Base-by-base conservation (phyloP, 2,329 filamentous ascomycete species). In the Xylariaceae sp. region DNA sequence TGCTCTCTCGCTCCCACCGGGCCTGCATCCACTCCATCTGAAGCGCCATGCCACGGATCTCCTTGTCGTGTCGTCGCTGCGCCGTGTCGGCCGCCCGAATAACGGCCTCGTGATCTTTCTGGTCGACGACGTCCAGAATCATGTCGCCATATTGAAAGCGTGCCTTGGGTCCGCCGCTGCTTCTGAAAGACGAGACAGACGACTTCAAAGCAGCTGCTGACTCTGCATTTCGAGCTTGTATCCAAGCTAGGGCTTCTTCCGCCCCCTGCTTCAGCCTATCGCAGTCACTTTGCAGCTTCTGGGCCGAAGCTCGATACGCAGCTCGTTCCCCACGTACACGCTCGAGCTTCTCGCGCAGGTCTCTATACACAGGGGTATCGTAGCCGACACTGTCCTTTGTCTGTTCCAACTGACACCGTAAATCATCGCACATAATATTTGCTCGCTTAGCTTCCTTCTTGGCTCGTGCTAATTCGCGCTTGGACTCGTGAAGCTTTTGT, bases 21-120 rank as follows among this genome's bases (percentile, higher is more conserved):
- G 88, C 87, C 55, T 89, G 81, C 62, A 97, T 80, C 81, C 87
- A 97, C 56, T 89, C 79, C 61, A 97, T 91, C 66, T 97, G 90
- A 67, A 93, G 86, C 39, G 81, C 79, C 59, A 97, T 74, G 15
- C 91, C 91, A 52, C 83, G 80, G 39, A 96, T 70, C 66, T 94
- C 87, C 63, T 82, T 83, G 55, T 74, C 71, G 62, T 93, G 87
- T 34, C 78, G 72, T 51, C 79, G 79, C 55, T 89, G 81, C 34
- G 84, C 81, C 37, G 76, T 71, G 53, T 78, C 72, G 26, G 75
- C 73, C 1, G 74, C 75, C 3, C 75, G 72, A 45, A 79, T 73
- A 13, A 79, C 70, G n/a, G 74, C 74, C 52, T 64, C 42, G 44
- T 63, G 60, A 38, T 61, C 60, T 15, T 52, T 49, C 48, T 61